phyloP scores from a whole-genome alignment of 306 rosid genomes.

The Prunus kanzakura region DNA sequence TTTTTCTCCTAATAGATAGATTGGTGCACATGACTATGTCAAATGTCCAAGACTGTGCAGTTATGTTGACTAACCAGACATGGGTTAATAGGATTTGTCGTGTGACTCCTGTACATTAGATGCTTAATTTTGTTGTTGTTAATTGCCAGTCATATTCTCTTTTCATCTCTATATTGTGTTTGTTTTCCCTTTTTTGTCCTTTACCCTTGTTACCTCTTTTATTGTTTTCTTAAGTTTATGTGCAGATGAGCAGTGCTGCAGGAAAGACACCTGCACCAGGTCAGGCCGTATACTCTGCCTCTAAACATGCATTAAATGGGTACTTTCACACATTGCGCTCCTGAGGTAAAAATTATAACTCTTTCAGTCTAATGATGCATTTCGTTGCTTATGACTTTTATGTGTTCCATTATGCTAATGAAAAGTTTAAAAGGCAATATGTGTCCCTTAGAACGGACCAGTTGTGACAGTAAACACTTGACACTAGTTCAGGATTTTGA shows the following conservation, averaged over 20 bases:
- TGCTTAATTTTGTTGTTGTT: background rate
- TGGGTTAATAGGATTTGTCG: background rate
- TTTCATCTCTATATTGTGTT: background rate
- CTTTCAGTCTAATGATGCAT: background rate
- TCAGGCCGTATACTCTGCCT: conserved; percentile 91
- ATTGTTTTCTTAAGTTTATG: conserved; percentile 16
- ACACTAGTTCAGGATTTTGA: background rate
- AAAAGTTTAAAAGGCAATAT: background rate
- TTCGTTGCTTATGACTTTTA: background rate
- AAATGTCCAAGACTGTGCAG: background rate
- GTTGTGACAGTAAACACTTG: background rate
- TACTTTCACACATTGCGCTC: conserved; percentile 91
- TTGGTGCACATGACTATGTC: background rate
- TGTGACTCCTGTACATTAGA: background rate
- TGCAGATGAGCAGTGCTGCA: conserved; percentile 96
- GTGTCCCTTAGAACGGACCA: background rate
- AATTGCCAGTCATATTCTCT: background rate
- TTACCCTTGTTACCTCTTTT: conserved; percentile 13
- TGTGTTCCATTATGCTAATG: background rate
- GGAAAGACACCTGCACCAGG: conserved; percentile 96
- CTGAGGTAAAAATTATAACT: conserved; percentile 54
- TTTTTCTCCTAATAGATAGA: background rate
- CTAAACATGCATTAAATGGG: conserved; percentile 88
- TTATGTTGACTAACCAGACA: background rate
- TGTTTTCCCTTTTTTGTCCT: conserved; percentile 14